These are phyloP conservation scores for Aspergillus biplanus DNA, from an alignment of 495 filamentous ascomycete species.

Conservation along the genomic window DNA sequence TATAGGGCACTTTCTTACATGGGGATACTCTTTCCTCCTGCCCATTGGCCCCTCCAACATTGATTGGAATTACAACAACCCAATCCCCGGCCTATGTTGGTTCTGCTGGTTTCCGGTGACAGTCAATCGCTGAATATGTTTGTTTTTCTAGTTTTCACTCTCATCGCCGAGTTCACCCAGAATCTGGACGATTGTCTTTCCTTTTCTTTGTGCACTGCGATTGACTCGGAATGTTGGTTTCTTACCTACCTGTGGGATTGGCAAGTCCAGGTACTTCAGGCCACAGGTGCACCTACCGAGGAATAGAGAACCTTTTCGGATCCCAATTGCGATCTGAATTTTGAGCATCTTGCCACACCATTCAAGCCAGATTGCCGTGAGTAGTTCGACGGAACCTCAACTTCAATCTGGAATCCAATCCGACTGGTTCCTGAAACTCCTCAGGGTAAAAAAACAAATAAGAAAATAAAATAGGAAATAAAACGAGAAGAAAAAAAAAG, in stretches of 20 bases:
- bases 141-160: neutral
- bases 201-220: neutral
- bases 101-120: slow-evolving; percentile 11
- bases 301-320: neutral
- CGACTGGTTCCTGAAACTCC: neutral
- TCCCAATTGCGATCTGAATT: slow-evolving; percentile 9
- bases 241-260: too few species aligned
- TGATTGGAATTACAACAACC: neutral
- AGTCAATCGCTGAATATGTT: slow-evolving; percentile 20
- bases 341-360: slow-evolving; percentile 1
- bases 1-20: too few species aligned
- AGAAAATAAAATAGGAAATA: neutral
- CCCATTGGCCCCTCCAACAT: too few species aligned
- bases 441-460: neutral
- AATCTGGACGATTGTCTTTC: neutral
- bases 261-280: too few species aligned
- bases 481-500: neutral
- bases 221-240: neutral
- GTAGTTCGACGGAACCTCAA: slow-evolving; percentile 4
- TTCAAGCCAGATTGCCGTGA: neutral
- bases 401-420: neutral
- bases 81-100: slow-evolving; percentile 10
- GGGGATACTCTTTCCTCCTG: too few species aligned
- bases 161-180: neutral
- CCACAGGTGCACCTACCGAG: neutral